Evolutionary conservation across 2,329 filamentous ascomycete genomes (phyloP).

Genomic region (Cladorrhinum sp.): DNA sequence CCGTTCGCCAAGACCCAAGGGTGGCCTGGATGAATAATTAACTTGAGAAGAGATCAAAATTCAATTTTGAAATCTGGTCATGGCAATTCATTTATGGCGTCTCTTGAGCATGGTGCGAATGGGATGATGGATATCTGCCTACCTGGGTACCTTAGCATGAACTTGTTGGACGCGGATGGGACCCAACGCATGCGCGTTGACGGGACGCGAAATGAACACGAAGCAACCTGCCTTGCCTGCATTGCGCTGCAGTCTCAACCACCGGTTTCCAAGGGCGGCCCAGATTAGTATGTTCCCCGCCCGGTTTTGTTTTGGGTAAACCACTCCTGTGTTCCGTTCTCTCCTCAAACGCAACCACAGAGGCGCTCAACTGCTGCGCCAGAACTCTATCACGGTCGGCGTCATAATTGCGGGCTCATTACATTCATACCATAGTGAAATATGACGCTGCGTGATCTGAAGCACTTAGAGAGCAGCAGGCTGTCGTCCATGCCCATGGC

Average conservation of each 20-base stretch:
- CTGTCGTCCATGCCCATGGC: neutral
- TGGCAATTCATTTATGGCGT: neutral
- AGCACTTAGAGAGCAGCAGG: slow-evolving; percentile 15
- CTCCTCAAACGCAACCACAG: slow-evolving; percentile 6
- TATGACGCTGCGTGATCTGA: slow-evolving; percentile 21
- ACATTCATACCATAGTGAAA: neutral
- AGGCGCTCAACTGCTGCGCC: neutral
- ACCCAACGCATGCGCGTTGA: slow-evolving; percentile 2
- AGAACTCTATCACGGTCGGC: neutral
- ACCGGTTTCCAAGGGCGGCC: neutral
- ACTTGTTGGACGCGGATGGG: slow-evolving; percentile 7
- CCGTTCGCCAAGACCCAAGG: slow-evolving; percentile 9
- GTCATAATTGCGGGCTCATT: neutral
- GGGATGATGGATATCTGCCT: neutral
- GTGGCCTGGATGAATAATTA: neutral
- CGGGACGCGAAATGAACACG: slow-evolving; percentile 26
- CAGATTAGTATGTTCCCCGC: slow-evolving; percentile 6
- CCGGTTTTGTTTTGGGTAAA: neutral
- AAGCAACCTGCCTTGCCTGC: slow-evolving; percentile 8
- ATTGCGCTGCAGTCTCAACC: neutral
- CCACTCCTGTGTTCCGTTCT: neutral
- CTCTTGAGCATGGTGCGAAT: neutral
- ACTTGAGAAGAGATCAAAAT: neutral
- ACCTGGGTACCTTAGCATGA: neutral
- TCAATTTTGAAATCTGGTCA: neutral